Evolutionary conservation across 306 rosid genomes (phyloP), one percentile per base, ranked within the genome.

Genomic region (Begonia masoniana): DNA sequence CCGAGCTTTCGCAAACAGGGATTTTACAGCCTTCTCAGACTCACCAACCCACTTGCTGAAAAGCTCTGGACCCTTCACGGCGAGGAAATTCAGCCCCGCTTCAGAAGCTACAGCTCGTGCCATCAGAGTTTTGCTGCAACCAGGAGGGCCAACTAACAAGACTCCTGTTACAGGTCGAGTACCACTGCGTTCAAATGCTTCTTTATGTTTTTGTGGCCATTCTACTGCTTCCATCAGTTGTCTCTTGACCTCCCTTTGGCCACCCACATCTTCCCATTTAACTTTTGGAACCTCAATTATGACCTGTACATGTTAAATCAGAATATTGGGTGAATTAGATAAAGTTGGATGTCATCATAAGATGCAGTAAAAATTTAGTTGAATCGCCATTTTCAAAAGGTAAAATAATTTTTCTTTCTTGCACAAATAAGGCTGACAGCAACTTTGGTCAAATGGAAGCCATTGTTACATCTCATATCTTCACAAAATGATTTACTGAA

Each of bases 11-110:
- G n/a, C n/a, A n/a, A n/a, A n/a, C n/a, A n/a, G n/a, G n/a, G n/a
- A n/a, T n/a, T n/a, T n/a, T n/a, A n/a, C n/a, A n/a, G n/a, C n/a
- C n/a, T n/a, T n/a, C n/a, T n/a, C n/a, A n/a, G n/a, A n/a, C n/a
- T n/a, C n/a, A n/a, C n/a, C 97, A 65, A 89, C 97, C 97, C 97
- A 89, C 75, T 89, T 89, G 64, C 94, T 82, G 73, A 78, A 89
- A 78, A 89, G 95, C 66, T 85, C 95, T 9, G 94, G 97, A 72
- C 97, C 97, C 82, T 85, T 89, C 26, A 89, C 94, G 16, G 95
- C 88, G 59, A 89, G 85, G 68, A 85, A 89, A 71, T 89, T 89
- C 56, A 85, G 69, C 24, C 82, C 80, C 35, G 95, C 94, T 68
- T 85, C 82, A 61, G 95, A 82, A 69, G 97, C 95, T 65, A 89